phyloP scores from a whole-genome alignment of 1,284 basidiomycete genomes.

The Apiotrichum akiyoshidainum region DNA sequence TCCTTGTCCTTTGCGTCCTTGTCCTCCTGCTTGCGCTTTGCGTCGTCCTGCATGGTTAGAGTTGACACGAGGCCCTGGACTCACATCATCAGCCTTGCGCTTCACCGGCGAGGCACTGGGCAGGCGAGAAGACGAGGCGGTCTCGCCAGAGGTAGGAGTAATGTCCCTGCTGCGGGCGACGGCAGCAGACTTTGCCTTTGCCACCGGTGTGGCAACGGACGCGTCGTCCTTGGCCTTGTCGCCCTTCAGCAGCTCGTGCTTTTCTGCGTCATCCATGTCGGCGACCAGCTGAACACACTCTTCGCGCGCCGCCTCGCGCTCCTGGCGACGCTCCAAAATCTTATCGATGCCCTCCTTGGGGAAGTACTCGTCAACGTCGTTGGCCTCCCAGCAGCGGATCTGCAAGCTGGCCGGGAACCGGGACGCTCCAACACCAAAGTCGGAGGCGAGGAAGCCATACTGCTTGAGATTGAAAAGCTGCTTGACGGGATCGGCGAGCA shows the following conservation, averaged over 20 bases:
- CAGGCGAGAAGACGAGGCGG: slow-evolving; percentile 25
- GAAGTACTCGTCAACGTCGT: slow-evolving; percentile 31
- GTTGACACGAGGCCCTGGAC: slow-evolving; percentile 4
- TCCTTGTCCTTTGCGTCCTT: slow-evolving; percentile 8
- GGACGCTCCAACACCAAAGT: slow-evolving; percentile 27
- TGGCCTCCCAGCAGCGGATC: slow-evolving; percentile 42
- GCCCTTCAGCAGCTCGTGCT: slow-evolving; percentile 32
- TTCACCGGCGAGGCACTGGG: slow-evolving; percentile 36
- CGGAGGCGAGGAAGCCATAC: slow-evolving; percentile 37
- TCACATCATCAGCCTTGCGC: slow-evolving; percentile 41
- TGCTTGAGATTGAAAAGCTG: slow-evolving; percentile 35
- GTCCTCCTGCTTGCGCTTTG: slow-evolving; percentile 10
- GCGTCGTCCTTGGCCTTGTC: slow-evolving; percentile 15
- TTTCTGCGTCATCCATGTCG: slow-evolving; percentile 33
- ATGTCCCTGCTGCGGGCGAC: neutral
- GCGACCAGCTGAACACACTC: slow-evolving; percentile 30
- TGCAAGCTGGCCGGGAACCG: slow-evolving; percentile 39
- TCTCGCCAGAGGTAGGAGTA: slow-evolving; percentile 10
- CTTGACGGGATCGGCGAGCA: slow-evolving; percentile 26
- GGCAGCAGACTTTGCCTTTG: neutral
- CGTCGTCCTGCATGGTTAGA: slow-evolving; percentile 30
- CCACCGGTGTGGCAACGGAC: neutral
- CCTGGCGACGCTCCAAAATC: slow-evolving; percentile 16
- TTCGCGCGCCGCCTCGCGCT: slow-evolving; percentile 30
- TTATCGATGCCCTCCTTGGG: slow-evolving; percentile 25